These are phyloP conservation scores for Setaria italica DNA, from an alignment of 202 grass and related monocot genomes.

Conservation along the genomic window DNA sequence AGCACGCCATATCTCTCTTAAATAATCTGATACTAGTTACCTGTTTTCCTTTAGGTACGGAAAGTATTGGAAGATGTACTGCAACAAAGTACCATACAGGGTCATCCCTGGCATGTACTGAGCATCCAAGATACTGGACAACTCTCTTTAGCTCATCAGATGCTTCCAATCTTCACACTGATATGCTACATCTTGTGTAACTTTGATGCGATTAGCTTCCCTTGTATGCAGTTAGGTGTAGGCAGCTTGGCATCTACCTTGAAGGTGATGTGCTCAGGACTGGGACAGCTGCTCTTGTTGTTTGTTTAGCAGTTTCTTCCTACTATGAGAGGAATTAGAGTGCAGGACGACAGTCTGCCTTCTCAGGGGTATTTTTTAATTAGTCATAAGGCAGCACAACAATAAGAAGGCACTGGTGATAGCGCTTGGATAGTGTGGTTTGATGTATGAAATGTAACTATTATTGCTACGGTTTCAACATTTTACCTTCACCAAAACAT, in stretches of 20 bases:
- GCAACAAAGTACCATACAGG: conserved; percentile 81
- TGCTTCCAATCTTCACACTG: neutral
- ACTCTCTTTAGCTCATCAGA: neutral
- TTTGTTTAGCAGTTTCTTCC: neutral
- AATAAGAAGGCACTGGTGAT: neutral
- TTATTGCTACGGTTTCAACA: neutral
- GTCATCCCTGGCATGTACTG: conserved; percentile 92
- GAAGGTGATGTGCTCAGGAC: neutral
- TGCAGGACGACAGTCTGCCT: neutral
- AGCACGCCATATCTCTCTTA: neutral
- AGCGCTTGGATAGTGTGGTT: conserved; percentile 8
- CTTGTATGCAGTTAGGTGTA: conserved; percentile 32
- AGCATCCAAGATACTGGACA: conserved; percentile 28
- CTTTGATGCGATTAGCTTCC: conserved; percentile 4
- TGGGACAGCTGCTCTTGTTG: neutral
- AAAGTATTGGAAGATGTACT: conserved; percentile 94
- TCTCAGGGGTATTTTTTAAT: neutral
- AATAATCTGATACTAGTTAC: conserved; percentile 18
- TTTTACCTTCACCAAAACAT: neutral
- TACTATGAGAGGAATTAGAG: neutral
- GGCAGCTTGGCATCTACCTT: conserved; percentile 18
- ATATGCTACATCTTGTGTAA: conserved; percentile 28
- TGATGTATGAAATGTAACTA: neutral
- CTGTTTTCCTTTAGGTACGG: conserved; percentile 62
- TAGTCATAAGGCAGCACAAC: neutral